Evolutionary conservation across 345 rosid species (phyloP).

Genomic region (Rhizophora mangle): DNA sequence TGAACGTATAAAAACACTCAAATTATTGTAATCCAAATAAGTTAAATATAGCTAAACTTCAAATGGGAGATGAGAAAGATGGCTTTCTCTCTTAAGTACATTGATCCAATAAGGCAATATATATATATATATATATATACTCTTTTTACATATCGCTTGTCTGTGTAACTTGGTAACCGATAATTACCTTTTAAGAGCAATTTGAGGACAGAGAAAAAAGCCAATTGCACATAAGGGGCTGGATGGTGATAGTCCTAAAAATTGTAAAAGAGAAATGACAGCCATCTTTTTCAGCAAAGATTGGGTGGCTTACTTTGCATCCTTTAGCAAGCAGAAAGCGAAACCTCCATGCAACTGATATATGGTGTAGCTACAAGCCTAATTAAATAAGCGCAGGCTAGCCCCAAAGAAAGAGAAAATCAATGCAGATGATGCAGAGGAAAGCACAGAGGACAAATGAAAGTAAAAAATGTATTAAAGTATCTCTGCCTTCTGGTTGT

Average conservation of each 20-base stretch:
- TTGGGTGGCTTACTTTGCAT: background rate
- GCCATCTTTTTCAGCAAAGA: conserved; percentile 32
- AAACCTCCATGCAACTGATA: background rate
- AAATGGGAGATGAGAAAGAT: too few species aligned
- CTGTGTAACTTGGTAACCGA: conserved; percentile 18
- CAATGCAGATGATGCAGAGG: background rate
- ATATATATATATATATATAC: background rate
- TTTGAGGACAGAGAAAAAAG: conserved; percentile 13
- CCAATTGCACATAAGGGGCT: conserved; percentile 13
- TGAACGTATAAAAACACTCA: too few species aligned
- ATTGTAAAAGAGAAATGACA: conserved; percentile 21
- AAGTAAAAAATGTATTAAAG: conserved; percentile 15
- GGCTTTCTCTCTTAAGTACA: too few species aligned
- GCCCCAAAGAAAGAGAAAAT: conserved; percentile 17
- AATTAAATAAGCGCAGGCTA: conserved; percentile 13
- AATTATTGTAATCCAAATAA: too few species aligned
- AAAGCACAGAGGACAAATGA: conserved; percentile 22
- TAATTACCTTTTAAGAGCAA: conserved; percentile 24
- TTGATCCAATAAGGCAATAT: background rate
- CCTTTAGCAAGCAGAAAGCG: conserved; percentile 6
- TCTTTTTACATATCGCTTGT: conserved; percentile 17
- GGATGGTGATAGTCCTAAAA: conserved; percentile 36
- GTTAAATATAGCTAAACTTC: too few species aligned
- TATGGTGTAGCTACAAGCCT: conserved; percentile 7
- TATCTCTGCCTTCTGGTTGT: conserved; percentile 41